phyloP scores from a whole-genome alignment of 768 basidiomycete species.

The Termitomyces sp. region DNA sequence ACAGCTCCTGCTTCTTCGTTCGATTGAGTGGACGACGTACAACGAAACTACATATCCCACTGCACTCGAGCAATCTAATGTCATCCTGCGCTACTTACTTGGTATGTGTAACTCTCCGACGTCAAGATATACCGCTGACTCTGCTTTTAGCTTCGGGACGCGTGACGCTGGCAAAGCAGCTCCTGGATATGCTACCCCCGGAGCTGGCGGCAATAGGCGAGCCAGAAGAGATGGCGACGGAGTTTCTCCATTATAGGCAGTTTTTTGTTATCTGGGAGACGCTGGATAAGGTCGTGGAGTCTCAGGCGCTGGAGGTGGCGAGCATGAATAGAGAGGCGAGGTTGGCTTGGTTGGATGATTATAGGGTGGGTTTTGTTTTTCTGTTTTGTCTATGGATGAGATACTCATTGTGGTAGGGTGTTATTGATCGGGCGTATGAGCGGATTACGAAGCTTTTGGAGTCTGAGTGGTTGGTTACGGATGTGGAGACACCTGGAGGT shows the following conservation, averaged over 20 bases:
- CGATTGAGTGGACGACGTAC: conserved; percentile 92
- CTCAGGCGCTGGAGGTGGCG: conserved; percentile 50
- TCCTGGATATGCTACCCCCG: conserved; percentile 56
- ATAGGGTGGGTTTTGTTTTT: conserved; percentile 39
- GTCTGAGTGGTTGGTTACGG: conserved; percentile 69
- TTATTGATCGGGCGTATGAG: conserved; percentile 61
- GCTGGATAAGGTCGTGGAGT: conserved; percentile 56
- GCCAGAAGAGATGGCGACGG: conserved; percentile 67
- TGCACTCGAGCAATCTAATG: conserved; percentile 84
- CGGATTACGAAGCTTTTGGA: conserved; percentile 68
- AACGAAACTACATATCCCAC: conserved; percentile 65
- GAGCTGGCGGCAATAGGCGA: conserved; percentile 59
- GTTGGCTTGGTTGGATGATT: conserved; percentile 58
- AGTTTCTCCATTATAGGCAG: conserved; percentile 75
- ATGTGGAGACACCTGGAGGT: conserved; percentile 41
- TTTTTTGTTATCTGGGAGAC: conserved; percentile 76
- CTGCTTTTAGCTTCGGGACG: conserved; percentile 58
- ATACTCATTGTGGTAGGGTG: conserved; percentile 29
- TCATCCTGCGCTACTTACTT: conserved; percentile 85
- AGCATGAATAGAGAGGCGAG: conserved; percentile 57
- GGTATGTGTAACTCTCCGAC: conserved; percentile 38
- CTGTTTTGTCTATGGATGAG: not conserved
- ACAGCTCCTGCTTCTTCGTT: conserved; percentile 69
- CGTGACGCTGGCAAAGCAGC: conserved; percentile 56
- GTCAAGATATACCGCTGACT: not conserved